Conservation (phyloP, 2,329 filamentous ascomycete genomes). For the Talaromyces verruculosus region DNA sequence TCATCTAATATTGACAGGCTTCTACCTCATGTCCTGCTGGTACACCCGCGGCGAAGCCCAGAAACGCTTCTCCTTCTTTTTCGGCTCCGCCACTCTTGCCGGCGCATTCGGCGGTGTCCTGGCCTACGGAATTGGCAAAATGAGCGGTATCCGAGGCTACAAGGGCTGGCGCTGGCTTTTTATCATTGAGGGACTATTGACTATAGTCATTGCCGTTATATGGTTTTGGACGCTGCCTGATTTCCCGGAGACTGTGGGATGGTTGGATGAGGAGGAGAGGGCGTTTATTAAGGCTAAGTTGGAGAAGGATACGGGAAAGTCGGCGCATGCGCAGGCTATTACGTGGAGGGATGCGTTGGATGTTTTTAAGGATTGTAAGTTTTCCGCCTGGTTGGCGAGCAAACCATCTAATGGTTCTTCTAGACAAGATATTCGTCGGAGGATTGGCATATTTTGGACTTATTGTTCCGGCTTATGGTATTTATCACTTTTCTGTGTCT, state of each 20-base stretch:
- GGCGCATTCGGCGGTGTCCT: slow-evolving; percentile 64
- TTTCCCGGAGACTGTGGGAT: slow-evolving; percentile 73
- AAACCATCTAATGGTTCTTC: not conserved
- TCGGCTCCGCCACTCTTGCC: slow-evolving; percentile 66
- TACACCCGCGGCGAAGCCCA: slow-evolving; percentile 86
- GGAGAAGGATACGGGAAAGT: slow-evolving; percentile 66
- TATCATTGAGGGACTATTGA: slow-evolving; percentile 65
- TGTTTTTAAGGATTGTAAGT: slow-evolving; percentile 66
- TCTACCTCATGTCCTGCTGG: slow-evolving; percentile 74
- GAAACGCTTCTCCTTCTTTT: slow-evolving; percentile 91
- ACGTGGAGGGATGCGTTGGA: slow-evolving; percentile 58
- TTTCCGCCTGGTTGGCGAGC: not conserved
- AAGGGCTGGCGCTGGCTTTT: slow-evolving; percentile 53
- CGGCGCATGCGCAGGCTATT: slow-evolving; percentile 62
- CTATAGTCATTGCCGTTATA: slow-evolving; percentile 59
- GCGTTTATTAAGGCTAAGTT: slow-evolving; percentile 66
- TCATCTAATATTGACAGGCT: slow-evolving; percentile 30
- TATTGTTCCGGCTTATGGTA: slow-evolving; percentile 71
- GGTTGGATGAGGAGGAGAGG: slow-evolving; percentile 70
- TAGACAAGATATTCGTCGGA: slow-evolving; percentile 66
- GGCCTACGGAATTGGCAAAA: slow-evolving; percentile 60
- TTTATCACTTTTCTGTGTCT: slow-evolving; percentile 1
- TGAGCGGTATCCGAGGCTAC: slow-evolving; percentile 60
- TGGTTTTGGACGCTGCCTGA: slow-evolving; percentile 67
- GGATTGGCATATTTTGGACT: slow-evolving; percentile 81